Conservation (phyloP, 352 stramenopile species). For the Phytophthora agathidicida region DNA sequence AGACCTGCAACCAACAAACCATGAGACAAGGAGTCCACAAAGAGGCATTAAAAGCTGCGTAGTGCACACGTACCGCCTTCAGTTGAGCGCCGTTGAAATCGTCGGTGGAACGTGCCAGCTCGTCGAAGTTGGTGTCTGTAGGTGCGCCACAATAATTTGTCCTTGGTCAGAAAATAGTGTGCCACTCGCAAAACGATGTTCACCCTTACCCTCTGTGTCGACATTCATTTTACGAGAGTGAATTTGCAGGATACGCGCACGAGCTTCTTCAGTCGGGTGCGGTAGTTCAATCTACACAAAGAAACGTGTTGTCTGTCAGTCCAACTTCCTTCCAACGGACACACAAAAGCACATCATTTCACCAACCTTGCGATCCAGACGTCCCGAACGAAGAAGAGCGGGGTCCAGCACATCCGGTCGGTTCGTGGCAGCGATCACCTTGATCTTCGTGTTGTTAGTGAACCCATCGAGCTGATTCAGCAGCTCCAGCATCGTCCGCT, state of each 20-base stretch:
- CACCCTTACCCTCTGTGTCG: constrained; percentile 73
- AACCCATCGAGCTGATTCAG: constrained; percentile 99
- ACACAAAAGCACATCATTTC: background rate
- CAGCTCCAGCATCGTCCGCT: constrained; percentile 99
- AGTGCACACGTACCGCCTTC: constrained; percentile 87
- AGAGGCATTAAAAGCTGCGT: no score
- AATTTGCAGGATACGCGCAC: constrained; percentile 97
- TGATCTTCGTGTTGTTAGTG: constrained; percentile 98
- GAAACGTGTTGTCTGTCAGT: background rate
- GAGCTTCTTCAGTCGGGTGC: constrained; percentile 96
- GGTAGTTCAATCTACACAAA: constrained; percentile 95
- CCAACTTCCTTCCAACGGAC: background rate
- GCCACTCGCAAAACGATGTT: background rate
- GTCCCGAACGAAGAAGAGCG: constrained; percentile 94
- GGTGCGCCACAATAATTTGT: constrained; percentile 1
- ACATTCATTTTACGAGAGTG: constrained; percentile 98
- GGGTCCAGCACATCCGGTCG: constrained; percentile 96
- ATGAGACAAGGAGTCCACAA: no score
- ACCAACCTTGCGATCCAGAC: constrained; percentile 93
- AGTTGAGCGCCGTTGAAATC: constrained; percentile 99
- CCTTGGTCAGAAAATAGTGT: background rate
- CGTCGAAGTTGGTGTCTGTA: constrained; percentile 96
- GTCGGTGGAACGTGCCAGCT: constrained; percentile 97
- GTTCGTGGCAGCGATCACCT: constrained; percentile 99
- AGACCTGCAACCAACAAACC: constrained; percentile 65